Conservation (phyloP, 768 basidiomycete genomes). For the Lyophyllum shimeji region DNA sequence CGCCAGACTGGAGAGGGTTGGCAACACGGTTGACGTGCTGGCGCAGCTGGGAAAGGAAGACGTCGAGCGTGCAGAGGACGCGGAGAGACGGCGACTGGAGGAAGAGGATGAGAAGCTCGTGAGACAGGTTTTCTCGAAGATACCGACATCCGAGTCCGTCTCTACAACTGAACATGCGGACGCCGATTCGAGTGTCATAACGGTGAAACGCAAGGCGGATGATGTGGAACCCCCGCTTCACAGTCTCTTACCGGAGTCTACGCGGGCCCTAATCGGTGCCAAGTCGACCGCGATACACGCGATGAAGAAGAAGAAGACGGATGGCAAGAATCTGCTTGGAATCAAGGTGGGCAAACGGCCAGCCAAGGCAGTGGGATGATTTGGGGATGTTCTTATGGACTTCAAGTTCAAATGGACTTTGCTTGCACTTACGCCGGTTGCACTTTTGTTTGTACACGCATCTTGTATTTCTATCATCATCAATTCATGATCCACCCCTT, state of each 20-base stretch:
- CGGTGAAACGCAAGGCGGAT: slow-evolving; percentile 87
- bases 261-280: slow-evolving; percentile 55
- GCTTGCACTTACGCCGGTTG: too few relatives aligned
- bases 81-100: slow-evolving; percentile 65
- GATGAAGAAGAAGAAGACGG: slow-evolving; percentile 63
- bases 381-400: neutral
- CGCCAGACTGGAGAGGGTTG: slow-evolving; percentile 85
- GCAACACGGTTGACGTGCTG: slow-evolving; percentile 68
- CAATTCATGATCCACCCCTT: neutral
- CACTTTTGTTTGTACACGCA: slow-evolving; percentile 6
- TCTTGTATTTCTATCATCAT: slow-evolving; percentile 5
- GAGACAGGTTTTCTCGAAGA: slow-evolving; percentile 82
- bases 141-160: slow-evolving; percentile 31
- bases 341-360: slow-evolving; percentile 70
- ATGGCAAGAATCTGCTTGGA: slow-evolving; percentile 63
- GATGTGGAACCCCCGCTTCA: slow-evolving; percentile 72
- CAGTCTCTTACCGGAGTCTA: slow-evolving; percentile 65
- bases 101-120: slow-evolving; percentile 93
- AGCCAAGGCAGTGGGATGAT: neutral
- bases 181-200: slow-evolving; percentile 38
- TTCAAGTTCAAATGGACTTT: too few relatives aligned
- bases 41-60: slow-evolving; percentile 66
- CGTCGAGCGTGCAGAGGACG: slow-evolving; percentile 75
- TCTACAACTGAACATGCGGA: slow-evolving; percentile 13
- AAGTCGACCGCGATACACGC: slow-evolving; percentile 41